A percentile compares a stretch with the other conserved stretches of the same genome.
Conservation (phyloP, 2,329 filamentous ascomycete genomes). For the Colletotrichum sp. region DNA sequence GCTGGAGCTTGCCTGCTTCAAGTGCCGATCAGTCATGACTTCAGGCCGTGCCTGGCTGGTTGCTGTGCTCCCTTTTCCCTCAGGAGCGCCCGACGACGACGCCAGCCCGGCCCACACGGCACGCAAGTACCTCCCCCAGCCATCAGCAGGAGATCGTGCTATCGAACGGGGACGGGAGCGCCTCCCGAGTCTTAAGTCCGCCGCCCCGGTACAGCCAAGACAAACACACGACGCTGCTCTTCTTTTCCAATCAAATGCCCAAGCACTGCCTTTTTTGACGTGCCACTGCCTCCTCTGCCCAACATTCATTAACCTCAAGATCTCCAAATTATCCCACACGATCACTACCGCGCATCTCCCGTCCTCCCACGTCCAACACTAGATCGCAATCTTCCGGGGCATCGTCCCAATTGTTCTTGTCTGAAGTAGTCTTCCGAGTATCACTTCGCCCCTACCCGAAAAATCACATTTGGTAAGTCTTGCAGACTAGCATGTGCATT, state of each 20-base stretch:
- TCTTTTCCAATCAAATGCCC: not conserved
- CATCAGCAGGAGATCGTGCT: not conserved
- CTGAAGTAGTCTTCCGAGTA: not conserved
- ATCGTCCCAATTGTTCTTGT: not conserved
- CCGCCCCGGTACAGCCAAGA: not conserved
- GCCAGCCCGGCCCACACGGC: constrained; percentile 3
- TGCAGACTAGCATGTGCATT: not conserved
- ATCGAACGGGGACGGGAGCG: constrained; percentile 2
- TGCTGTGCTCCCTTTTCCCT: not conserved
- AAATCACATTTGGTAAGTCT: constrained; percentile 1
- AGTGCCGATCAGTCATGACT: constrained; percentile 18
- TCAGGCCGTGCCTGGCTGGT: not conserved
- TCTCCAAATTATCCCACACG: not conserved
- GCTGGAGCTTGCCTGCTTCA: not conserved
- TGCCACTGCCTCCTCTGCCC: not conserved
- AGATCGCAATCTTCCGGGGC: not conserved
- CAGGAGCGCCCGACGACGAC: not conserved
- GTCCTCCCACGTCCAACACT: not conserved
- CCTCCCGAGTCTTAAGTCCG: constrained; percentile 13
- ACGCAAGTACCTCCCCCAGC: not conserved
- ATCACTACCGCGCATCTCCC: not conserved
- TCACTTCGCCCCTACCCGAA: not conserved
- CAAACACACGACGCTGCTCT: not conserved
- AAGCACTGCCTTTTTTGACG: constrained; percentile 12
- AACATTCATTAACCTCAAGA: constrained; percentile 1